Evolutionary conservation across 805 yeast species (phyloP).

Genomic region (Priceomyces melissophilus): DNA sequence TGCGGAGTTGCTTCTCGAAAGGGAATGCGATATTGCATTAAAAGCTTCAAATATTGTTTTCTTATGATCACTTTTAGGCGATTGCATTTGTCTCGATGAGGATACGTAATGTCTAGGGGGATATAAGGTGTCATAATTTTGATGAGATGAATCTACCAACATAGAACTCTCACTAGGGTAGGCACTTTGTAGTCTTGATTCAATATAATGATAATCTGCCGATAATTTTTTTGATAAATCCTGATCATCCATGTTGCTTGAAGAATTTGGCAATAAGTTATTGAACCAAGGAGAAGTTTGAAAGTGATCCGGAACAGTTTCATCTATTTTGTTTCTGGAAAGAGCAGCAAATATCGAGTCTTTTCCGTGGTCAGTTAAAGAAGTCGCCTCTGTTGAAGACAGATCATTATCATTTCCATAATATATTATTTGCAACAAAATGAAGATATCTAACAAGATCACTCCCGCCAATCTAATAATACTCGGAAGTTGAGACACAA

Average conservation of each 20-base stretch:
- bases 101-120: constrained; percentile 10
- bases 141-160: neutral
- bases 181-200: neutral
- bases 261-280: constrained; percentile 7
- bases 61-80: neutral
- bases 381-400: neutral
- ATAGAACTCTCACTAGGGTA: constrained; percentile 1
- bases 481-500: constrained; percentile 66
- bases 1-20: constrained; percentile 10
- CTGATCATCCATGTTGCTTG: neutral
- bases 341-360: neutral
- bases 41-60: constrained; percentile 15
- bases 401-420: neutral
- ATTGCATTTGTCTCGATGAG: neutral
- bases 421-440: constrained; percentile 29
- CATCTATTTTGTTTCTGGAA: neutral
- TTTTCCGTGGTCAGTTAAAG: neutral
- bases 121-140: constrained; percentile 2
- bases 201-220: neutral
- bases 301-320: constrained; percentile 16
- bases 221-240: neutral
- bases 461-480: constrained; percentile 83
- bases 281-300: constrained; percentile 41
- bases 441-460: constrained; percentile 48
- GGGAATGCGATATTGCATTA: constrained; percentile 15